Base-by-base conservation (phyloP, 768 basidiomycete genomes). In the Lentinula raphanica region DNA sequence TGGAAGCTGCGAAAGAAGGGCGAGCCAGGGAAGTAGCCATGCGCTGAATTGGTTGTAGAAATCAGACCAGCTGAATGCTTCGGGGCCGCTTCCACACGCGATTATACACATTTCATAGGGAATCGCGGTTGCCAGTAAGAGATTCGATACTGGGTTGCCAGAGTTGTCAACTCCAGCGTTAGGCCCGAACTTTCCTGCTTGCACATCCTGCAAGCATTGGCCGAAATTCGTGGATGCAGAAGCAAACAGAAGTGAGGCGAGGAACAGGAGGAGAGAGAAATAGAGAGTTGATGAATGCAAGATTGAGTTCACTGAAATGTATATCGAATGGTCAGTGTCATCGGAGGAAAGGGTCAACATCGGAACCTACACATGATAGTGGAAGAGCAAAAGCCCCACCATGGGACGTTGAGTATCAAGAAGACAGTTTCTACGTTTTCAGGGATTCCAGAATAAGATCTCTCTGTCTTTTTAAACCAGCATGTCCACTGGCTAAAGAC, bases 21-120 rank as follows among this genome's bases (percentile, higher is more conserved):
- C 77, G 12, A 81, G 71, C 70, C 76, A 79, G 6, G 80, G 80
- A 5, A 81, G 56, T 2, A 81, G 67, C 80, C 79, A 81, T 0
- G 76, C 62, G 8, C 70, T 68, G 61, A 74, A 79, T 46, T 76
- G 67, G 48, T 76, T 74, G 5, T 69, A 71, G 60, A 75, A 75
- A 5, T 62, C 54, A 0, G 67, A 62, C 74, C 73, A 74, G 21
- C 12, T 56, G 44, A 56, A 56, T 9, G 55, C 23, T 56, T 56
- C 38, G 9, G 39, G 19, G 1, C 55, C 55, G 11, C 28, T 28
- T 23, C 55, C 55, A 32, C 55, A 56, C 7, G 44, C 39, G 7
- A 9, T 25, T 11, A 56, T 23, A 23, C 55, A 56, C 27, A 56
- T 46, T 8, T 44, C 40, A 31, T 56, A 56, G 12, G 29, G 36